Conservation (phyloP, 2,329 filamentous ascomycete species). For the Botryotinia convoluta region DNA sequence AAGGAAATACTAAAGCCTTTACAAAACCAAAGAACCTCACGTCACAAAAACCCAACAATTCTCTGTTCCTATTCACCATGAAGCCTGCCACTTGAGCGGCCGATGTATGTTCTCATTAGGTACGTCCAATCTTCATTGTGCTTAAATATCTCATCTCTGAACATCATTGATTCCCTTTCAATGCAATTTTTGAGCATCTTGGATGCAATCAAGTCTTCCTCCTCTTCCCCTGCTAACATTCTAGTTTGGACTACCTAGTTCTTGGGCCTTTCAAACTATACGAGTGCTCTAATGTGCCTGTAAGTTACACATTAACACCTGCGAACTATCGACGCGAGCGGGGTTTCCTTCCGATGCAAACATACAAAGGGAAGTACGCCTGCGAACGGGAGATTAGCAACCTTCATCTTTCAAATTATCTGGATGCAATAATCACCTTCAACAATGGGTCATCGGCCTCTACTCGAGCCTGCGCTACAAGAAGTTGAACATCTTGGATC, state of each 20-base stretch:
- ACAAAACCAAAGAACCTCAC: not conserved
- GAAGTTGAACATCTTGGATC: conserved; percentile 54
- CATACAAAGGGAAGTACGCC: conserved; percentile 64
- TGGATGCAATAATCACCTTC: conserved; percentile 47
- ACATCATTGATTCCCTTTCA: not conserved
- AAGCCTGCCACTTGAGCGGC: conserved; percentile 7
- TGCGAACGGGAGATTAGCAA: conserved; percentile 23
- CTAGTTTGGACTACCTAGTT: not conserved
- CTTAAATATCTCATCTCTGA: not conserved
- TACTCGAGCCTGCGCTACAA: conserved; percentile 54
- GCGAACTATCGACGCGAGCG: conserved; percentile 29
- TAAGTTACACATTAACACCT: not conserved
- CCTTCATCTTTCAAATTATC: not conserved
- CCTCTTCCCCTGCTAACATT: conserved; percentile 4
- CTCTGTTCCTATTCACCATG: not conserved
- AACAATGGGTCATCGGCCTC: conserved; percentile 54
- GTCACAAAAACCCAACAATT: not conserved
- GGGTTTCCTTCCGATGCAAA: conserved; percentile 61
- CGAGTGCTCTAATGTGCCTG: not conserved
- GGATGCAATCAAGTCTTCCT: not conserved
- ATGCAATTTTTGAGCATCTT: not conserved
- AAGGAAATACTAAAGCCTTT: not conserved
- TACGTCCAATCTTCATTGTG: not conserved
- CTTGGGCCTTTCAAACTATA: not conserved
- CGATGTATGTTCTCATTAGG: not conserved